Percentiles rank a stretch among this genome's conserved stretches.
phyloP scores from a whole-genome alignment of 805 yeast species.

The Spathaspora passalidarum region DNA sequence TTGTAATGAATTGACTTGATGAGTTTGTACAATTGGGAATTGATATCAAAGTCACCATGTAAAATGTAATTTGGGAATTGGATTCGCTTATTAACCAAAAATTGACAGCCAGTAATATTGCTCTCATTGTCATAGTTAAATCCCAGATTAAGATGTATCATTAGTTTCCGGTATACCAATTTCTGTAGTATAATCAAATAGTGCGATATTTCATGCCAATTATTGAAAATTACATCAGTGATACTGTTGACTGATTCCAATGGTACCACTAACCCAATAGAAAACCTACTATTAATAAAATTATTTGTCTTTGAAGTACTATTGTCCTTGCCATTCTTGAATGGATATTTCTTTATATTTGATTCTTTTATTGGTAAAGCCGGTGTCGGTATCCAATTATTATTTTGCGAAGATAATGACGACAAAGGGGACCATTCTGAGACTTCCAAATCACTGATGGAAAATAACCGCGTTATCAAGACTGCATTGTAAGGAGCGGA shows the following conservation, averaged over 20 bases:
- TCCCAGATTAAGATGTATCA: slow-evolving; percentile 18
- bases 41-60: slow-evolving; percentile 45
- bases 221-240: slow-evolving; percentile 43
- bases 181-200: slow-evolving; percentile 39
- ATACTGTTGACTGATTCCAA: slow-evolving; percentile 28
- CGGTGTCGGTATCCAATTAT: slow-evolving; percentile 44
- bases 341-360: slow-evolving; percentile 10
- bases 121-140: slow-evolving; percentile 7
- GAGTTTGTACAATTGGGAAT: slow-evolving; percentile 31
- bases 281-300: slow-evolving; percentile 35
- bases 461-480: slow-evolving; percentile 45
- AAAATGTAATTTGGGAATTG: slow-evolving; percentile 37
- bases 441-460: slow-evolving; percentile 28
- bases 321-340: slow-evolving; percentile 3
- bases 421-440: slow-evolving; percentile 2
- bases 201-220: slow-evolving; percentile 48
- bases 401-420: not conserved
- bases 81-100: slow-evolving; percentile 29
- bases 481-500: slow-evolving; percentile 32
- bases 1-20: slow-evolving; percentile 37
- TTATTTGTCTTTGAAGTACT: slow-evolving; percentile 9
- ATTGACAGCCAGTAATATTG: slow-evolving; percentile 14
- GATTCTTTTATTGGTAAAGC: slow-evolving; percentile 30
- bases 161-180: slow-evolving; percentile 35
- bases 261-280: slow-evolving; percentile 50